Evolutionary conservation across 2,329 filamentous ascomycete species (phyloP), one percentile per base, ranked within the genome.

Genomic region (Trichoderma atroviride): DNA sequence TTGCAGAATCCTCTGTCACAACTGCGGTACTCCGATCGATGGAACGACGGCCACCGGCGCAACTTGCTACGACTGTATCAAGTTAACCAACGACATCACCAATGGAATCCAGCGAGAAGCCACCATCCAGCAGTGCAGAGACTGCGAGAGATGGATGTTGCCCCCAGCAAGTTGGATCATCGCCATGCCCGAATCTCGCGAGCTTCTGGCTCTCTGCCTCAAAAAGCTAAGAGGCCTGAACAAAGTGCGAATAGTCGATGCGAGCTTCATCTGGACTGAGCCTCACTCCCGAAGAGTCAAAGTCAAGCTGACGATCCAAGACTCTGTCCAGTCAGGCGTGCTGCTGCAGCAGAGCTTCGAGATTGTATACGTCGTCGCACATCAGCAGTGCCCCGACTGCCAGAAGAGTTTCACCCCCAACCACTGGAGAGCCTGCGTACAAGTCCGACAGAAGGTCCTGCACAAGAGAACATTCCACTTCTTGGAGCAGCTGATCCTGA

Each of bases 181-280:
- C 59, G 96, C 96, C 27, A 81, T 87, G 24, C 93, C 88, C 68
- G 96, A 99, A 81, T 97, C 93, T 55, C 90, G 94, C 81, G 96
- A 99, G 83, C 86, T 99, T 69, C 86, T 99, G 65, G 94, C 96
- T 6, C 83, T 99, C 58, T 99, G 96, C 81, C 85, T 99, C 73
- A 91, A 93, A 78, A 96, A 96, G 80, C 82, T 99, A 72, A 86
- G 92, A 72, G 94, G 94, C 35, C 83, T 99, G 72, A 89, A 91
- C 79, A 97, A 96, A 83, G 92, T 97, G 74, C 88, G 96, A 71
- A 96, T 99, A 76, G 94, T 97, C 76, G 96, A 99, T 79, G 96
- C 96, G 58, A 92, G 89, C 76, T 99, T 98, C 78, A 92, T 98
- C 78, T 99, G 96, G 96, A 99, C 96, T 1, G 96, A 99, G 81